A percentile compares a stretch with the other conserved stretches of the same genome.
Conservation (phyloP, 2,329 filamentous ascomycete species). For the Paraphaeosphaeria sporulosa region DNA sequence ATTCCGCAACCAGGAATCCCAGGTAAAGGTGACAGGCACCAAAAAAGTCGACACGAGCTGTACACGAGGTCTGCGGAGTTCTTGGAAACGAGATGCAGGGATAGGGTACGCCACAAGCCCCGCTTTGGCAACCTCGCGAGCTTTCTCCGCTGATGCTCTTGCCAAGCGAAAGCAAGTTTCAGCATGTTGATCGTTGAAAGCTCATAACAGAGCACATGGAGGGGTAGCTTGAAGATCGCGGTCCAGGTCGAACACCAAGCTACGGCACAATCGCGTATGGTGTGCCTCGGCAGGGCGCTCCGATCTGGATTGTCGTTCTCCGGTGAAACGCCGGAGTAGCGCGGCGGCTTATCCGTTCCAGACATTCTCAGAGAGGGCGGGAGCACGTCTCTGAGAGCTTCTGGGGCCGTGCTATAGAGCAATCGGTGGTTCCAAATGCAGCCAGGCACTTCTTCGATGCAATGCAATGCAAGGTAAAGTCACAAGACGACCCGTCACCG, state of each 20-base stretch:
- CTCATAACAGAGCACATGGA: background rate
- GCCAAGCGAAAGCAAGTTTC: background rate
- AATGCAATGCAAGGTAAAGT: conserved; percentile 2
- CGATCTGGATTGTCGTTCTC: background rate
- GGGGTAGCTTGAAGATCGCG: background rate
- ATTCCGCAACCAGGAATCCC: background rate
- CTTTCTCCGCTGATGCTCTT: background rate
- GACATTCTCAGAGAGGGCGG: background rate
- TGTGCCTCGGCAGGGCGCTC: background rate
- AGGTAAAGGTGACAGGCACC: background rate
- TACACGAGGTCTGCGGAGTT: background rate
- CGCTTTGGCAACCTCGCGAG: conserved; percentile 5
- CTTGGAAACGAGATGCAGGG: background rate
- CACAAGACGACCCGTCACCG: conserved; percentile 7
- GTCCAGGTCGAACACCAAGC: background rate
- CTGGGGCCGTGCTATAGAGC: background rate
- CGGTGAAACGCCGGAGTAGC: background rate
- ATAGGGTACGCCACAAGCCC: conserved; percentile 2
- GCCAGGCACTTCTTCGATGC: background rate
- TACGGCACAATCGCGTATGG: background rate
- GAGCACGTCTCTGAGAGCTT: background rate
- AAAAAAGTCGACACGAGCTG: conserved; percentile 3
- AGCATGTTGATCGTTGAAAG: background rate
- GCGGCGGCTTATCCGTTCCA: background rate
- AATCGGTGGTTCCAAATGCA: background rate